A percentile compares a stretch with the other conserved stretches of the same genome.
Evolutionary conservation across 106 monocot genomes (phyloP).

Genomic region (Dactylorhiza incarnata): DNA sequence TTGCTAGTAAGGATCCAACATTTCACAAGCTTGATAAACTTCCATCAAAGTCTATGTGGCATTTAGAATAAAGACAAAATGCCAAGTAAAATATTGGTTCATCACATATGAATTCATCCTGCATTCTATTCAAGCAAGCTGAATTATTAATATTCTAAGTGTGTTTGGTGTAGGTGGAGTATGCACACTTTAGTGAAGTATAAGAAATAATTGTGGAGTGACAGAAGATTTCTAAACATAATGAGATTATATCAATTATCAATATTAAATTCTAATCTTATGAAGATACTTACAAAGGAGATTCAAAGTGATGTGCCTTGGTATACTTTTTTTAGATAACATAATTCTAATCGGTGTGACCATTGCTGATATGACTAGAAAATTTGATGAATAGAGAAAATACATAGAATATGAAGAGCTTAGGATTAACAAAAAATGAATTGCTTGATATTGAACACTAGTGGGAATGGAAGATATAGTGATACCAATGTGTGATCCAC

Average conservation of each 20-base stretch:
- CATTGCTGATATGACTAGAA: not conserved
- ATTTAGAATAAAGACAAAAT: not conserved
- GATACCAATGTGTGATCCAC: not conserved
- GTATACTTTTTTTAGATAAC: not conserved
- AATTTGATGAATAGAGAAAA: not conserved
- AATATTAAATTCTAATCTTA: not conserved
- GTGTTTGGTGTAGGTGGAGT: not conserved
- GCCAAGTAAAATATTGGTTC: not conserved
- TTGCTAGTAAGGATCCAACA: not conserved
- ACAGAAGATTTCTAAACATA: not conserved
- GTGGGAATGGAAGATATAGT: not conserved
- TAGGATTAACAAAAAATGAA: not conserved
- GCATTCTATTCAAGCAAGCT: not conserved
- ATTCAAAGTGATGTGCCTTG: not conserved
- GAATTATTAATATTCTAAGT: not conserved
- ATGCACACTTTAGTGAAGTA: not conserved
- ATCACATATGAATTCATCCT: not conserved
- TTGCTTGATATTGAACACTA: not conserved
- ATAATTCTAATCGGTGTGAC: not conserved
- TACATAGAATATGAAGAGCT: not conserved
- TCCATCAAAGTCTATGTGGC: not conserved
- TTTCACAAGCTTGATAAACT: not conserved
- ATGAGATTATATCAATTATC: not conserved
- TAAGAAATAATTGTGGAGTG: not conserved
- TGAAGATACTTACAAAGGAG: not conserved